phyloP scores from a whole-genome alignment of 441 rosid species.

The Mallotus repandus region DNA sequence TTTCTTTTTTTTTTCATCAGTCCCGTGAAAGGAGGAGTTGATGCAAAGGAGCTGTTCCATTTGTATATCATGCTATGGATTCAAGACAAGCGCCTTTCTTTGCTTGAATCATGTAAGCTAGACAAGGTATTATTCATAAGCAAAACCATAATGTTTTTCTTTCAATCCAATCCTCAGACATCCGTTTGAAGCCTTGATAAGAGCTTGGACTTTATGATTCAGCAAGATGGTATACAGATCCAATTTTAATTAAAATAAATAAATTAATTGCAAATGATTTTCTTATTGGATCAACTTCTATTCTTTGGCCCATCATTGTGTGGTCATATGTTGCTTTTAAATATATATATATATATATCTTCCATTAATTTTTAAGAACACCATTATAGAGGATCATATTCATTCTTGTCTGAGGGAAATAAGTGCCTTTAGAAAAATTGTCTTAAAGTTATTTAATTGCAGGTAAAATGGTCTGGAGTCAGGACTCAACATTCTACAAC shows the following conservation, averaged over 20 bases:
- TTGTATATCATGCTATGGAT: conserved; percentile 94
- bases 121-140: conserved; percentile 63
- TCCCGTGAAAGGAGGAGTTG: conserved; percentile 89
- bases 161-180: background rate
- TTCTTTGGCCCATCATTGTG: background rate
- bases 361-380: background rate
- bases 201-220: conserved; percentile 1
- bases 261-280: background rate
- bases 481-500: conserved; percentile 92
- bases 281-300: conserved; percentile 10
- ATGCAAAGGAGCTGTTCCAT: conserved; percentile 93
- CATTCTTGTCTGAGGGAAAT: background rate
- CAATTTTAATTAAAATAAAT: background rate
- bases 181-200: background rate
- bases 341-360: background rate
- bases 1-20: conserved; percentile 37
- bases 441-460: conserved; percentile 35
- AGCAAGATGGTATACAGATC: background rate
- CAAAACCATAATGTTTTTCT: background rate
- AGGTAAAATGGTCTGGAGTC: conserved; percentile 98
- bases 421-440: background rate
- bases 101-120: conserved; percentile 88
- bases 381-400: background rate
- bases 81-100: conserved; percentile 86
- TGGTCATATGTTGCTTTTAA: background rate